Evolutionary conservation across 2,329 filamentous ascomycete genomes (phyloP), one percentile per base, ranked within the genome.

Genomic region (Cladosporium sp.): DNA sequence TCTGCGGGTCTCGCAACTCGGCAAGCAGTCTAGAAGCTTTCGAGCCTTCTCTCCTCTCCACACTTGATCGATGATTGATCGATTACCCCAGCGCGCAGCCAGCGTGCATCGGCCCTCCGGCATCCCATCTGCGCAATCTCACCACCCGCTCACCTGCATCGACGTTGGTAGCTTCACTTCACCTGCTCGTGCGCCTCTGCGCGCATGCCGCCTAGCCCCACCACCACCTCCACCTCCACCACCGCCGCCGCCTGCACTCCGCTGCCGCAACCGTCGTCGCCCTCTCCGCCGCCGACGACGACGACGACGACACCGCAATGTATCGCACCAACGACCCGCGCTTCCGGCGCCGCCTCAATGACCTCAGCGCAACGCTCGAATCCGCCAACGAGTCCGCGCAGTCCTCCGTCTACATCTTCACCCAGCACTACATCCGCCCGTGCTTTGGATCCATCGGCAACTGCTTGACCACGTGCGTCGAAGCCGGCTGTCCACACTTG

Each of bases 341-440:
- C 74, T 88, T 97, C 78, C 92, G 93, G 70, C 93, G 96, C 79
- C 92, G 91, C 72, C 92, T 96, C 86, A 96, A 97, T 77, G 92
- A 95, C 76, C 89, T 97, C 76, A 90, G 91, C 7, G 91, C 95
- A 71, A 96, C 94, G 74, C 88, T 96, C 78, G 94, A 97, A 79
- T 86, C 91, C 34, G 92, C 92, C 56, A 96, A 96, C 67, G 92
- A 96, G 77, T 90, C 91, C 65, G 93, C 94, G n/a, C 93, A 95
- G 67, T 92, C 91, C 57, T 89, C 90, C 64, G 90, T 98, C 74
- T 98, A 93, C 86, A 88, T 89, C 67, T 95, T 97, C 75, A 89
- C 91, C 65, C 92, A 97, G 76, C 84, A 87, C 72, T 97, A 97
- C 79, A 84, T 98, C 72, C 83, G 83, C 67, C 94, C 94, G 0